phyloP scores from a whole-genome alignment of 2,329 filamentous ascomycete species.

The Bipolaris cookei region DNA sequence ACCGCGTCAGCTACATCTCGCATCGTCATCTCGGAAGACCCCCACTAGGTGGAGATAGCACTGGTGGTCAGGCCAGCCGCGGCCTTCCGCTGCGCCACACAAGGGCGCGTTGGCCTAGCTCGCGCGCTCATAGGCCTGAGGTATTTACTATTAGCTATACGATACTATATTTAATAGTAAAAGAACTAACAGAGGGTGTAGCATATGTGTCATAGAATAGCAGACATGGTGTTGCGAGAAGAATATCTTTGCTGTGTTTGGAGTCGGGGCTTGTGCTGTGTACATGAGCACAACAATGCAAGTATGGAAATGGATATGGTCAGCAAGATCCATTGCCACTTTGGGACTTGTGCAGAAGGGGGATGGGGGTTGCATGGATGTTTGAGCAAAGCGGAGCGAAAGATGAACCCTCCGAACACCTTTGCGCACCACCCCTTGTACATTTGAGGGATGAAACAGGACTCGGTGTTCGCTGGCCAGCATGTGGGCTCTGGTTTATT shows the following conservation, averaged over 20 bases:
- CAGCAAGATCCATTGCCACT: slow-evolving; percentile 9
- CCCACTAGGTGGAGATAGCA: neutral
- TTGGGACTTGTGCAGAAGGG: slow-evolving; percentile 3
- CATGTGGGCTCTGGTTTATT: neutral
- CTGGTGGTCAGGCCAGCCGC: slow-evolving; percentile 8
- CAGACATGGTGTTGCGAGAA: neutral
- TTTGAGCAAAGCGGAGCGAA: neutral
- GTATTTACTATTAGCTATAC: neutral
- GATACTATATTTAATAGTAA: neutral
- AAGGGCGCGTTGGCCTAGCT: neutral
- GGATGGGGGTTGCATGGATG: slow-evolving; percentile 1
- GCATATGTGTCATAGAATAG: neutral
- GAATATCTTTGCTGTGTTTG: slow-evolving; percentile 5
- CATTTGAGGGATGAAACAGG: slow-evolving; percentile 1
- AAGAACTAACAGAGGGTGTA: neutral
- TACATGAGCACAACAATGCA: neutral
- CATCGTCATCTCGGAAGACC: slow-evolving; percentile 9
- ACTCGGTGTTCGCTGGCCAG: slow-evolving; percentile 2
- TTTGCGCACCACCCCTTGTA: neutral
- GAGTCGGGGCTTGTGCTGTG: neutral
- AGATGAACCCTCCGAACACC: slow-evolving; percentile 4
- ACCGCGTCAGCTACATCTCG: slow-evolving; percentile 6
- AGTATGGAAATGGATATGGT: neutral
- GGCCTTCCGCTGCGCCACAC: slow-evolving; percentile 6
- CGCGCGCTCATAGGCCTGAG: neutral